Evolutionary conservation across 2,329 filamentous ascomycete species (phyloP), one percentile per base, ranked within the genome.

Genomic region (Talaromyces verruculosus): DNA sequence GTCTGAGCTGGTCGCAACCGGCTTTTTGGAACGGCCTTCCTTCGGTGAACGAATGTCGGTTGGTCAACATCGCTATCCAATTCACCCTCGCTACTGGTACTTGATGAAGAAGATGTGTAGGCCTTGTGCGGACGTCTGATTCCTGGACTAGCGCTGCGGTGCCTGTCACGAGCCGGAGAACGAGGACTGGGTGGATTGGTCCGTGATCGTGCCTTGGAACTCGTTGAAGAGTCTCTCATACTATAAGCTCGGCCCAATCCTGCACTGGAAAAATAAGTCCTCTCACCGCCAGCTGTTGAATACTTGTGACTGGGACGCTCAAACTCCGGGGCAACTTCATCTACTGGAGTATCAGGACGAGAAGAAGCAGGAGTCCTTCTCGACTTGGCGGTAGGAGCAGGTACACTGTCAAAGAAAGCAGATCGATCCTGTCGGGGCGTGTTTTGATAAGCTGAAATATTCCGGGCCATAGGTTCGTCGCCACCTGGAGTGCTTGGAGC

Each of bases 401-500:
- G 77, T 3, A 73, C 76, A 51, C 79, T 71, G 13, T 77, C 75
- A 65, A 78, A 80, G 68, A 78, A 77, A 28, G 69, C 69, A 68
- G 65, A 47, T 17, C 74, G 79, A 64, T 80, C 78, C 49, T 71
- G 70, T 43, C 76, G 73, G 28, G 70, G 71, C 5, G 74, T 71
- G 63, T 73, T 80, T 22, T 74, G 76, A 70, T 84, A 84, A n/a
- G 84, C 81, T 2, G 83, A 83, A 13, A 82, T 83, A 66, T 82
- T 81, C 19, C 76, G 73, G 25, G 85, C 85, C 73, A 84, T 84
- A 41, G 84, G 81, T 70, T 88, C 86, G 71, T 88, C 86, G 41
- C 82, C 84, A n/a, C 84, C 85, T 37, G 85, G 81, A 6, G 81
- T 81, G n/a, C 81, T 81, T 22, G 87, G 85, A 64, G 87, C 84